Conservation (phyloP, 75 land plant genomes). For the Cupressus sempervirens region DNA sequence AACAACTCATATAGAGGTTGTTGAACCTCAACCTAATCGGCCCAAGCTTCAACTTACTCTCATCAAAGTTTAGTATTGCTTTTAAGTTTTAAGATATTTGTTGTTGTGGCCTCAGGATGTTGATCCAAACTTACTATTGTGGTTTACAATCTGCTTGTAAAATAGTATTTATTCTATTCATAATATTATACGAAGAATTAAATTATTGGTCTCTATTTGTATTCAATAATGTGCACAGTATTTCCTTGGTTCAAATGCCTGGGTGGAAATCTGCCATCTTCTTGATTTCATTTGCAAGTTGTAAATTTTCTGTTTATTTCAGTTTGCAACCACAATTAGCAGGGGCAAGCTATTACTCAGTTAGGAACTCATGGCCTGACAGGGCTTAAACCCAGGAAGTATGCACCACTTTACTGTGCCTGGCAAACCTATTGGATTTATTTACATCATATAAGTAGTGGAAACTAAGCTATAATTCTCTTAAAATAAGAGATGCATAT, state of each 20-base stretch:
- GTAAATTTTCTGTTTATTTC: background rate
- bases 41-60: conserved; percentile 89
- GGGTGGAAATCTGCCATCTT: background rate
- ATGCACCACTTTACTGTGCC: background rate
- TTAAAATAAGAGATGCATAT: too few species aligned
- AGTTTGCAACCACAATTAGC: background rate
- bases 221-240: background rate
- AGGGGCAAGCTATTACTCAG: background rate
- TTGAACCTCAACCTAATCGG: conserved; percentile 88
- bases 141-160: background rate
- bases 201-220: background rate
- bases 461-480: too few species aligned
- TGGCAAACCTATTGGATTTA: background rate
- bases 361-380: background rate
- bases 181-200: background rate
- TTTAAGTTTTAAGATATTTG: background rate
- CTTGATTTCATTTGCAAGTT: background rate
- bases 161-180: background rate
- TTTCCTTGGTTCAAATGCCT: background rate
- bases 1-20: conserved; percentile 78
- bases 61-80: conserved; percentile 14
- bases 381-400: background rate
- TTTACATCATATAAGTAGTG: too few species aligned
- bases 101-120: background rate
- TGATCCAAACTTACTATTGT: background rate